phyloP scores from a whole-genome alignment of 345 rosid genomes.

The Odontarrhena argentea region DNA sequence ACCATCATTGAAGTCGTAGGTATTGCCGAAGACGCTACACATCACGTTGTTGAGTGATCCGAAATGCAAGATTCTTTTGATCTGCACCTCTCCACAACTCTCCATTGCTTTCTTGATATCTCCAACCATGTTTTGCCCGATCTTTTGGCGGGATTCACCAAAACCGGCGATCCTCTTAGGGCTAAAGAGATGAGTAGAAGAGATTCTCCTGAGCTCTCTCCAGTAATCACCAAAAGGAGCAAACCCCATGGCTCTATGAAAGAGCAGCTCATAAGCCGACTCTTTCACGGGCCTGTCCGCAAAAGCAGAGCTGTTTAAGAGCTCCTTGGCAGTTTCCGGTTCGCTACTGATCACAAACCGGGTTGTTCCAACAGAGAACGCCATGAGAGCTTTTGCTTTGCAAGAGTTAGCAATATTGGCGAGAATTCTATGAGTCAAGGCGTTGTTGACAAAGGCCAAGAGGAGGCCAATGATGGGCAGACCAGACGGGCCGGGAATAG shows the following conservation, averaged over 20 bases:
- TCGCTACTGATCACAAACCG: slow-evolving; percentile 71
- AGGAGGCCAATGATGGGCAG: slow-evolving; percentile 59
- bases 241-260: slow-evolving; percentile 86
- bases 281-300: slow-evolving; percentile 85
- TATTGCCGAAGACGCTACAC: slow-evolving; percentile 56
- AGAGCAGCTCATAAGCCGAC: slow-evolving; percentile 80
- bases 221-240: slow-evolving; percentile 83
- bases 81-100: slow-evolving; percentile 38
- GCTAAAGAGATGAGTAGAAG: slow-evolving; percentile 61
- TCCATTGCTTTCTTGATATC: slow-evolving; percentile 38
- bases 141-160: slow-evolving; percentile 40
- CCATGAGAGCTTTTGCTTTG: slow-evolving; percentile 62
- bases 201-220: slow-evolving; percentile 78
- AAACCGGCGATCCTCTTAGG: slow-evolving; percentile 49
- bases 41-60: slow-evolving; percentile 57
- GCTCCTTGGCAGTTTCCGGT: slow-evolving; percentile 67
- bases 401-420: slow-evolving; percentile 41
- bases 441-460: slow-evolving; percentile 47
- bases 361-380: slow-evolving; percentile 70
- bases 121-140: slow-evolving; percentile 44
- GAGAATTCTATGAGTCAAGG: slow-evolving; percentile 60
- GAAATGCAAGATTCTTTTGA: slow-evolving; percentile 47
- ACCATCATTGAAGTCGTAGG: slow-evolving; percentile 41
- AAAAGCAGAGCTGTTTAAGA: slow-evolving; percentile 73
- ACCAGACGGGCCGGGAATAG: slow-evolving; percentile 74